Conservation (phyloP, 768 basidiomycete species). For the Tricholoma bakamatsutake region DNA sequence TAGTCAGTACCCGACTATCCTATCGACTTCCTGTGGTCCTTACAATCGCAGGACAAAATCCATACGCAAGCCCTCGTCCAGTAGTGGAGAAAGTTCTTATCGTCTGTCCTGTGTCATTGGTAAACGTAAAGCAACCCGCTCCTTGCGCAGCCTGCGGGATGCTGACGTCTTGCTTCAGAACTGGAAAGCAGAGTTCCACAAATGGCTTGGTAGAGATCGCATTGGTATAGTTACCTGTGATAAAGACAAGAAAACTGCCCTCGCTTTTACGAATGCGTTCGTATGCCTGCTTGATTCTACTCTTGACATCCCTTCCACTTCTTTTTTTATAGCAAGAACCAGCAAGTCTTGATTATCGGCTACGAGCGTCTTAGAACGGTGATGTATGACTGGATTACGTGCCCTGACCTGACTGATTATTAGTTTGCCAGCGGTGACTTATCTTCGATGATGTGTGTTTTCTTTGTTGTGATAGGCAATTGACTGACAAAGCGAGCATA, state of each 20-base stretch:
- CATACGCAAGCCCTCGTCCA: conserved; percentile 53
- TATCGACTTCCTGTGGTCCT: not conserved
- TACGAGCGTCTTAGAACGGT: conserved; percentile 87
- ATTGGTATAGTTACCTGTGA: conserved; percentile 40
- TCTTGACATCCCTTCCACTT: not conserved
- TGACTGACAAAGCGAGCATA: conserved; percentile 20
- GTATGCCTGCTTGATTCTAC: conserved; percentile 17
- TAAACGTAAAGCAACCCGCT: conserved; percentile 50
- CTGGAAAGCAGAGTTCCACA: conserved; percentile 93
- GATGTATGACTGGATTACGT: conserved; percentile 40
- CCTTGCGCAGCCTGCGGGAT: not conserved
- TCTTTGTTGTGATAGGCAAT: not conserved
- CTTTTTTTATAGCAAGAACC: conserved; percentile 44
- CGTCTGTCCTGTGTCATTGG: conserved; percentile 89
- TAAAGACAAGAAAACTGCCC: conserved; percentile 45
- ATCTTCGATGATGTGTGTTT: conserved; percentile 55
- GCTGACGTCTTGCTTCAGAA: conserved; percentile 44
- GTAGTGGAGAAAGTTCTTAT: conserved; percentile 79
- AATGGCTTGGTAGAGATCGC: conserved; percentile 71
- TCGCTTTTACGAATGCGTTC: conserved; percentile 71
- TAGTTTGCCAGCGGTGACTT: conserved; percentile 33
- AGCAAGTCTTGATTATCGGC: conserved; percentile 89
- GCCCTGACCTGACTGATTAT: not conserved
- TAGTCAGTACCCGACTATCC: conserved; percentile 41
- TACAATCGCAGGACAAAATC: conserved; percentile 67